Percentiles rank a stretch among this genome's conserved stretches.
Conservation (phyloP, 805 yeast species). For the Hanseniaspora vineae region DNA sequence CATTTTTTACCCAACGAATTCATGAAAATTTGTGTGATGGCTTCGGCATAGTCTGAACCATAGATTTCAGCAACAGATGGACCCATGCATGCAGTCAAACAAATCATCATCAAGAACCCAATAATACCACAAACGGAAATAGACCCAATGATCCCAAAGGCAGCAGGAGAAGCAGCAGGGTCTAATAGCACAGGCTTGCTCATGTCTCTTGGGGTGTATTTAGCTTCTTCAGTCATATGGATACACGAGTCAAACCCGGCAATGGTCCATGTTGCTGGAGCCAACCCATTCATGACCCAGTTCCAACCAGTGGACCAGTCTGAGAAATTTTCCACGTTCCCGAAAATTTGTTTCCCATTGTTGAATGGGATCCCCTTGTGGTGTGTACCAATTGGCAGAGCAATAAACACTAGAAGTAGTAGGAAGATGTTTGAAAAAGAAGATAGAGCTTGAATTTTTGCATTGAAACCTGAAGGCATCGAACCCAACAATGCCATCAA, state of each 20-base stretch:
- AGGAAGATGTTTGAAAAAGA: conserved; percentile 40
- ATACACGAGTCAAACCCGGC: conserved; percentile 63
- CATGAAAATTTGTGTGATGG: conserved; percentile 49
- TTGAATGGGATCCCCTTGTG: conserved; percentile 28
- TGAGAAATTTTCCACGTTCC: conserved; percentile 35
- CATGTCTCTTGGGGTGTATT: conserved; percentile 30
- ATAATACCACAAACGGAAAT: conserved; percentile 43
- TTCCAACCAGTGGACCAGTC: conserved; percentile 53
- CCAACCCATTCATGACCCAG: conserved; percentile 35
- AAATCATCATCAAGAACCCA: conserved; percentile 45
- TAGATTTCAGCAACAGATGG: conserved; percentile 28
- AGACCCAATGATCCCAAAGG: conserved; percentile 50
- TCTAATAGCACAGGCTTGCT: conserved; percentile 3
- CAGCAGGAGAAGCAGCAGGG: conserved; percentile 30
- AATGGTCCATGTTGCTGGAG: conserved; percentile 66
- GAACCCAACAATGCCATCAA: conserved; percentile 41
- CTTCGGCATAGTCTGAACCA: conserved; percentile 36
- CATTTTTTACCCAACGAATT: conserved; percentile 51
- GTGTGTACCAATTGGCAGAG: conserved; percentile 48
- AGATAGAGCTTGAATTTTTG: conserved; percentile 47
- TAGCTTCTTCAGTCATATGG: conserved; percentile 62
- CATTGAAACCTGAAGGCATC: conserved; percentile 41
- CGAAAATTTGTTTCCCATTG: conserved; percentile 42
- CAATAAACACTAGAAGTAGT: conserved; percentile 44
- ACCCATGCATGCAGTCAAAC: conserved; percentile 41